phyloP scores from a whole-genome alignment of 495 filamentous ascomycete genomes.

The Penicillium diatomitis region DNA sequence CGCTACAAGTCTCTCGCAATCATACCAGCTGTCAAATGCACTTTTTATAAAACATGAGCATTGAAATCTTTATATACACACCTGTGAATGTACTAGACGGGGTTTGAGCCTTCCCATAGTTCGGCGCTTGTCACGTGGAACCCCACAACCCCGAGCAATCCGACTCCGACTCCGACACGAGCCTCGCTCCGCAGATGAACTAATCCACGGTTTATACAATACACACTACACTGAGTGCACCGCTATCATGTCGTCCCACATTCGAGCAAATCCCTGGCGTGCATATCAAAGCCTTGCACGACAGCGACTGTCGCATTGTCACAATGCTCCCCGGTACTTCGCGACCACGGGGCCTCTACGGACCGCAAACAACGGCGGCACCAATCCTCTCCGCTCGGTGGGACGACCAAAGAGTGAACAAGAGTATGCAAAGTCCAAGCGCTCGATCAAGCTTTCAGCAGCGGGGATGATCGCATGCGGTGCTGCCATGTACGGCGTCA shows the following conservation, averaged over 20 bases:
- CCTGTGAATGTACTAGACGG: too few species aligned
- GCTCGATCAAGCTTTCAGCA: conserved; percentile 27
- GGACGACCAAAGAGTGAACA: conserved; percentile 9
- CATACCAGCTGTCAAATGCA: too few species aligned
- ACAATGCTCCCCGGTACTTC: conserved; percentile 11
- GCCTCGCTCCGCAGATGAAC: background rate
- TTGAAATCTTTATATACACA: too few species aligned
- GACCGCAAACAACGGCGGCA: conserved; percentile 11
- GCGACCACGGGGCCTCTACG: conserved; percentile 21
- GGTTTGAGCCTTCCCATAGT: background rate
- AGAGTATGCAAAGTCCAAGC: conserved; percentile 19
- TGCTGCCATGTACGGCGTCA: conserved; percentile 29
- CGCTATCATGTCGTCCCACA: conserved; percentile 18
- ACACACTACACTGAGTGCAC: conserved; percentile 3
- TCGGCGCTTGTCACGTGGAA: conserved; percentile 19
- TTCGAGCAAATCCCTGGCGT: conserved; percentile 22
- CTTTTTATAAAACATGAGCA: too few species aligned
- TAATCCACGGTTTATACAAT: too few species aligned
- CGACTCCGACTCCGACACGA: conserved; percentile 8
- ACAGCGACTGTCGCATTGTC: conserved; percentile 12
- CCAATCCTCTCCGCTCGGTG: conserved; percentile 23
- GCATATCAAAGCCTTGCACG: conserved; percentile 27
- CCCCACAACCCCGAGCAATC: conserved; percentile 9
- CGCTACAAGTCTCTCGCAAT: too few species aligned
- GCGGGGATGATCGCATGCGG: conserved; percentile 28